phyloP scores from a whole-genome alignment of 768 basidiomycete genomes.

The Trametes coccinea region DNA sequence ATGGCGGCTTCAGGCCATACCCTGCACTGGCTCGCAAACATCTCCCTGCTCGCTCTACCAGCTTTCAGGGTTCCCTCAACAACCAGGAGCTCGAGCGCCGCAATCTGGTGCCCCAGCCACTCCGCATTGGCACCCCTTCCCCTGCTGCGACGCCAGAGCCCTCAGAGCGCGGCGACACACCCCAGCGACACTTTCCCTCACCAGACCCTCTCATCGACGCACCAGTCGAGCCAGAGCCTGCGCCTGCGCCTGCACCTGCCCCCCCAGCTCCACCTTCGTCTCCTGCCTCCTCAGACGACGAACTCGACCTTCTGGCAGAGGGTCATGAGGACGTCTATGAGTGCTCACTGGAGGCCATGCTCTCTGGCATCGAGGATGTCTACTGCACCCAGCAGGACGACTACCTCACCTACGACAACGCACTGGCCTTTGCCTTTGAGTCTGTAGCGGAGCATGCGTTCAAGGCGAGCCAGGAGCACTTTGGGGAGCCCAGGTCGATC shows the following conservation, averaged over 20 bases:
- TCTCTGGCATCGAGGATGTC: conserved; percentile 3
- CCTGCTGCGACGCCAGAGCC: conserved; percentile 7
- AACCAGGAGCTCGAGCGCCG: background rate
- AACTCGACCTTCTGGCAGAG: conserved; percentile 5
- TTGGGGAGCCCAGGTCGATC: conserved; percentile 10
- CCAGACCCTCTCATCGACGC: background rate
- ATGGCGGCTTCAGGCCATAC: conserved; percentile 5
- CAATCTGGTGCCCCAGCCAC: background rate
- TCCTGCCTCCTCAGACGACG: background rate
- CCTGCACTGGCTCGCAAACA: conserved; percentile 6
- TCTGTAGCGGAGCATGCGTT: conserved; percentile 3
- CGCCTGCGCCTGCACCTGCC: background rate
- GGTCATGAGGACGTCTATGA: background rate
- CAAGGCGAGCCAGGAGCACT: conserved; percentile 12
- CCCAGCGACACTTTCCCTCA: background rate
- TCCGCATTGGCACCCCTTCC: background rate
- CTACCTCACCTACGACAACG: conserved; percentile 8
- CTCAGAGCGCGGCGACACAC: background rate
- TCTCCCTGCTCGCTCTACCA: conserved; percentile 7
- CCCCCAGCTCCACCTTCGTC: background rate
- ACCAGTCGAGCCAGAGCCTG: conserved; percentile 1
- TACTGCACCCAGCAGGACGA: conserved; percentile 2
- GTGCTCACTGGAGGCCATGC: conserved; percentile 4
- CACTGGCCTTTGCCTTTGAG: conserved; percentile 13
- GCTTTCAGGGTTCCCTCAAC: conserved; percentile 4